Conservation (phyloP, 495 filamentous ascomycete genomes). For the Penicillium cataractarum region DNA sequence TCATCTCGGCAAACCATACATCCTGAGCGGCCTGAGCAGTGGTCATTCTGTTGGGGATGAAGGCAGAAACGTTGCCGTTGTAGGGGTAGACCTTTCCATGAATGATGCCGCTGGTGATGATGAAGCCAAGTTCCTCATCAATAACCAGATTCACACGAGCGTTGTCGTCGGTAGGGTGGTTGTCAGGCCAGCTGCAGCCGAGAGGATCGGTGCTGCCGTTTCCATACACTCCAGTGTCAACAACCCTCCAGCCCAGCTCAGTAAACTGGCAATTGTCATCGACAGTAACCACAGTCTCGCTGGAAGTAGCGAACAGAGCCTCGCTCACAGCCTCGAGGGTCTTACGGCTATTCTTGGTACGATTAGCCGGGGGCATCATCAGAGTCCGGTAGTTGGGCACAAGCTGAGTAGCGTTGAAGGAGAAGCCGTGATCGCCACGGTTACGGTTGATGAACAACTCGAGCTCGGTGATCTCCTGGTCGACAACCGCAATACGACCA, state of each 20-base stretch:
- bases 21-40: constrained; percentile 11
- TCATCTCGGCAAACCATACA: constrained; percentile 9
- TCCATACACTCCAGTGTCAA: constrained; percentile 10
- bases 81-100: constrained; percentile 13
- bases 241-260: constrained; percentile 14
- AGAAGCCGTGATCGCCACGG: constrained; percentile 19
- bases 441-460: constrained; percentile 16
- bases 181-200: constrained; percentile 10
- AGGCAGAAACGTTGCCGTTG: constrained; percentile 13
- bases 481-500: constrained; percentile 3
- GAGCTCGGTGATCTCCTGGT: constrained; percentile 13
- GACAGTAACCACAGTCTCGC: constrained; percentile 1
- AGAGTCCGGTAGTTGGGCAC: constrained; percentile 4
- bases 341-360: not conserved
- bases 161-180: constrained; percentile 9
- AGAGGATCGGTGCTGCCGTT: constrained; percentile 11
- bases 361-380: constrained; percentile 11
- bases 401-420: constrained; percentile 12
- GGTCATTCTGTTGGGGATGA: constrained; percentile 12
- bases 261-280: constrained; percentile 12
- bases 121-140: constrained; percentile 16
- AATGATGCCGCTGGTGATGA: constrained; percentile 15
- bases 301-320: constrained; percentile 8
- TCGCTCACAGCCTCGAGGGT: not conserved
- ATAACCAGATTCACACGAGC: constrained; percentile 10